Evolutionary conservation across 1,284 basidiomycete genomes (phyloP).

Genomic region (Microbotryum intermedium): DNA sequence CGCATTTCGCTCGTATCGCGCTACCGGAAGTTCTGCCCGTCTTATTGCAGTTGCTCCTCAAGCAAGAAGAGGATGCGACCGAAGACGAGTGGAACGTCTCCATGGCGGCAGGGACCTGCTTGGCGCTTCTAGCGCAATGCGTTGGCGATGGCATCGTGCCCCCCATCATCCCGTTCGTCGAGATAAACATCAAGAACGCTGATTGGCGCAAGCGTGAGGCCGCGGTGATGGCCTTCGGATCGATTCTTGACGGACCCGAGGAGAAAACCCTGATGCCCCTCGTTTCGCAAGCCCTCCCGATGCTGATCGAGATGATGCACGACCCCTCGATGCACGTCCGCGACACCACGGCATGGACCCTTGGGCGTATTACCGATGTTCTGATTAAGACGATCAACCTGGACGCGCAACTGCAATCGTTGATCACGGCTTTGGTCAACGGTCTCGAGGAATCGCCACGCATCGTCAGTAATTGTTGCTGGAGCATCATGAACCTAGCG

Average conservation of each 20-base stretch:
- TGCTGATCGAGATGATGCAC: slow-evolving; percentile 90
- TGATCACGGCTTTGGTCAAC: slow-evolving; percentile 73
- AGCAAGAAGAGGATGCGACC: slow-evolving; percentile 92
- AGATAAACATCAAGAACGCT: slow-evolving; percentile 76
- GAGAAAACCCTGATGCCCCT: slow-evolving; percentile 76
- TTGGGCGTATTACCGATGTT: slow-evolving; percentile 89
- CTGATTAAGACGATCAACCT: slow-evolving; percentile 80
- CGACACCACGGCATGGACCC: slow-evolving; percentile 96
- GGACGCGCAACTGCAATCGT: slow-evolving; percentile 74
- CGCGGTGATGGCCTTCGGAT: slow-evolving; percentile 96
- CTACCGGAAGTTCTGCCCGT: slow-evolving; percentile 91
- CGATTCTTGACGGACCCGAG: slow-evolving; percentile 92
- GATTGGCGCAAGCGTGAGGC: slow-evolving; percentile 97
- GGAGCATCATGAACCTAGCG: slow-evolving; percentile 90
- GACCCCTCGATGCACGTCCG: slow-evolving; percentile 81
- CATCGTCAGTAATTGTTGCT: slow-evolving; percentile 90
- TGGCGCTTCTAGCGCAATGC: slow-evolving; percentile 78
- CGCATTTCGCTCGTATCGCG: slow-evolving; percentile 88
- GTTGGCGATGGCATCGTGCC: slow-evolving; percentile 87
- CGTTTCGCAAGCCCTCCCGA: slow-evolving; percentile 86
- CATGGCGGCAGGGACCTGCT: slow-evolving; percentile 94
- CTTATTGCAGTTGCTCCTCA: slow-evolving; percentile 75
- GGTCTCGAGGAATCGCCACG: slow-evolving; percentile 69
- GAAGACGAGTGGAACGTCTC: slow-evolving; percentile 99
- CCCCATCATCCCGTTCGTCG: slow-evolving; percentile 94